These are phyloP conservation scores for Nannochloris sp. DNA, from an alignment of 139 green algal genomes.

Conservation along the genomic window DNA sequence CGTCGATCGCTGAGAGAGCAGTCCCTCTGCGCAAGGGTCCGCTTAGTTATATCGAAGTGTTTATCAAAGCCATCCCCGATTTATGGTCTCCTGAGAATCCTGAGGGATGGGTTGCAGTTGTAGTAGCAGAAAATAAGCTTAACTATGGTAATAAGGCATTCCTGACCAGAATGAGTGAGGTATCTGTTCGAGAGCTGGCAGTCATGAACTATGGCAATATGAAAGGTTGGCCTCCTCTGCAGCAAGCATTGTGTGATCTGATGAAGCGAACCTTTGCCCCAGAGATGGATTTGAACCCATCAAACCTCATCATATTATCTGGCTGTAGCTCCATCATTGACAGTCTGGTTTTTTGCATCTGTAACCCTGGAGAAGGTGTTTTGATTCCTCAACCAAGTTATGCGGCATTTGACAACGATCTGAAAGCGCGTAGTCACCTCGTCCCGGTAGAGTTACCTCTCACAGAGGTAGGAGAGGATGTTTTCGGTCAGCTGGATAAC, in stretches of 20 bases:
- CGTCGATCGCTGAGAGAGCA: constrained; percentile 3
- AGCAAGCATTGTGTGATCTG: constrained; percentile 27
- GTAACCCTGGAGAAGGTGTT: constrained; percentile 33
- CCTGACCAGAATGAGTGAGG: constrained; percentile 9
- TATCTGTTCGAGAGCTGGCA: neutral
- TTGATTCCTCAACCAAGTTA: constrained; percentile 73
- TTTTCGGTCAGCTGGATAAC: constrained; percentile 35
- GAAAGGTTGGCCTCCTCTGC: constrained; percentile 28
- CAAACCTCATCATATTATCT: constrained; percentile 11
- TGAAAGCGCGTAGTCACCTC: constrained; percentile 42
- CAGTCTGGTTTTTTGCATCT: constrained; percentile 44
- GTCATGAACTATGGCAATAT: constrained; percentile 33
- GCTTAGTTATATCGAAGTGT: constrained; percentile 17
- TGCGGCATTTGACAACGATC: constrained; percentile 71
- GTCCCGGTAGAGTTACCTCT: constrained; percentile 33
- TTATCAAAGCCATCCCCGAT: constrained; percentile 15
- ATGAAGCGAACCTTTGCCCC: constrained; percentile 41
- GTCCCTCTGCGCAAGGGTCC: constrained; percentile 4
- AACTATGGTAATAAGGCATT: neutral
- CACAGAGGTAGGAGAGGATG: constrained; percentile 19
- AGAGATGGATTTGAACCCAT: constrained; percentile 21
- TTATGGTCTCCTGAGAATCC: constrained; percentile 3
- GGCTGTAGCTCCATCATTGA: constrained; percentile 54
- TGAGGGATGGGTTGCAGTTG: constrained; percentile 24
- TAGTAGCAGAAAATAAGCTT: constrained; percentile 38